These are phyloP conservation scores for Thalassiosira hispida DNA, from an alignment of 352 stramenopile species.

Conservation along the genomic window DNA sequence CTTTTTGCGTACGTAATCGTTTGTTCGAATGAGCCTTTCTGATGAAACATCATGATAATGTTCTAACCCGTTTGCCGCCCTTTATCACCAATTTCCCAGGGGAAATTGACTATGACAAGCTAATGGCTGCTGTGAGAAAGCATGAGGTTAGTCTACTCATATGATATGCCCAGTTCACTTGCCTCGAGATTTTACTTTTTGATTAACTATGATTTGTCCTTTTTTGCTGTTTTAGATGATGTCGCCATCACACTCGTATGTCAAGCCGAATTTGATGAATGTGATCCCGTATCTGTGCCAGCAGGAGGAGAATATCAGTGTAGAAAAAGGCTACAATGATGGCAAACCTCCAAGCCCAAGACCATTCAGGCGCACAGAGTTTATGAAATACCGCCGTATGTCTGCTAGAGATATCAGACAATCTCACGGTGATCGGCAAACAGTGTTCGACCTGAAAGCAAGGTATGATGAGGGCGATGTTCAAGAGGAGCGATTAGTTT, in stretches of 20 bases:
- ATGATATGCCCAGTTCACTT: neutral
- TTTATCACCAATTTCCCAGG: neutral
- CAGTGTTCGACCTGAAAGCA: constrained; percentile 11
- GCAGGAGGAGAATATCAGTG: neutral
- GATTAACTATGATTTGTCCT: neutral
- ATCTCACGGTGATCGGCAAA: constrained; percentile 1
- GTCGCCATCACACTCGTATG: constrained; percentile 22
- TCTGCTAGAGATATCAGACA: constrained; percentile 14
- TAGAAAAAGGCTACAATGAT: neutral
- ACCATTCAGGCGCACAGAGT: constrained; percentile 1
- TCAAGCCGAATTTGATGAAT: constrained; percentile 30
- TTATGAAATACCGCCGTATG: neutral
- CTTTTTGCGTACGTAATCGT: constrained; percentile 30
- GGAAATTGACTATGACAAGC: constrained; percentile 37
- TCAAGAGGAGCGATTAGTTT: constrained; percentile 67
- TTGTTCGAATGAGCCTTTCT: neutral
- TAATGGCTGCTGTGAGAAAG: constrained; percentile 35
- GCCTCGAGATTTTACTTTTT: neutral
- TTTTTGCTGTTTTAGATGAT: constrained; percentile 10
- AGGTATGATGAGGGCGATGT: constrained; percentile 18
- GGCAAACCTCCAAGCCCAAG: neutral
- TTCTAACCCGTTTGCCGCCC: neutral
- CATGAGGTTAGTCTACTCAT: constrained; percentile 25
- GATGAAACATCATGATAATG: neutral
- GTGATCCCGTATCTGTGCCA: constrained; percentile 40